Base-by-base conservation (phyloP, 495 filamentous ascomycete genomes). In the Penicillium verhagenii region DNA sequence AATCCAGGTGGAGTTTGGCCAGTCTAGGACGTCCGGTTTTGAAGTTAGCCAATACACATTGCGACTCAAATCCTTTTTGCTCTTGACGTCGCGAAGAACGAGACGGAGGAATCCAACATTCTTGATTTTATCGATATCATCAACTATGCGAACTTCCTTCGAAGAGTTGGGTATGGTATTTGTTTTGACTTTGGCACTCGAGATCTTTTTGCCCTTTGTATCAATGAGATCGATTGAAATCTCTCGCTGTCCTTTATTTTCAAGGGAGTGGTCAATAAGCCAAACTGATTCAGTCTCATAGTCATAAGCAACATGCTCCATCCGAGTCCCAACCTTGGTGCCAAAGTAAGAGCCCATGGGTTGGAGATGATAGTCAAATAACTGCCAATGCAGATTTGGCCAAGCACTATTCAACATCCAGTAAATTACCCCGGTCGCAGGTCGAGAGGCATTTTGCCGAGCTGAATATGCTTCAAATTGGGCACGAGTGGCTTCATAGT, bases 331-430 rank as follows among this genome's bases (percentile, higher is more conserved):
- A 0, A 74, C 62, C 57, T 86, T 86, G 4, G 79, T 74, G 0
- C 85, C 85, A 45, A 82, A 87, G 52, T 83, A 87, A 2, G 78
- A 71, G 0, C 80, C 84, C 4, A 76, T 78, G 0, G 84, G 78
- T 19, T 71, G 75, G 23, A 86, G 66, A 56, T 86, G 86, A 53
- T 84, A 85, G 55, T 87, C 84, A 63, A 86, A 85, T 2, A 87
- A 59, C 51, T 84, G 81, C 84, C 85, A 88, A 61, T 87, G 84
- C 33, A 87, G 69, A 39, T 74, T 81, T 9, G 85, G 84, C 79
- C 83, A 87, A 0, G 84, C 84, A 44, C 78, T 78, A 53, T 84
- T 86, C 55, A 86, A 57, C 85, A 87, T 88, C 85, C 85, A 87
- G 67, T 88, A 88, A 6, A 88, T 78, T 2, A 82, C 18, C 0